A percentile compares a stretch with the other conserved stretches of the same genome.
Conservation (phyloP, 2,329 filamentous ascomycete genomes). For the Pseudogymnoascus sp. region DNA sequence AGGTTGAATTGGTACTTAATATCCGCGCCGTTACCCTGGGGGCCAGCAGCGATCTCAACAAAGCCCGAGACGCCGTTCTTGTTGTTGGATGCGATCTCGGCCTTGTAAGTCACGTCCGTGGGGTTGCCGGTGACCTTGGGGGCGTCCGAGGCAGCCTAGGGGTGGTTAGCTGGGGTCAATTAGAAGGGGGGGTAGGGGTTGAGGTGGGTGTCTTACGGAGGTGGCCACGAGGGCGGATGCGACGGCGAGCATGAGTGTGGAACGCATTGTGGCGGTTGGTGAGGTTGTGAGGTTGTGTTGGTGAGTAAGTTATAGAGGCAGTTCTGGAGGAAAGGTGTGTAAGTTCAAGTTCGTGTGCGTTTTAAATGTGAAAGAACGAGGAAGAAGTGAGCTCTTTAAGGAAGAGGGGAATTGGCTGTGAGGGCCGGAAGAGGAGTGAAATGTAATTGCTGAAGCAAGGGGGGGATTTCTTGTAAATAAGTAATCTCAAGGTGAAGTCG, state of each 20-base stretch:
- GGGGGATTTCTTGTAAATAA: neutral
- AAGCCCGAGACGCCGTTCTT: conserved; percentile 42
- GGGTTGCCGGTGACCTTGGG: neutral
- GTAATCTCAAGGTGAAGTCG: neutral
- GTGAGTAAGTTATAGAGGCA: neutral
- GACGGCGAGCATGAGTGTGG: neutral
- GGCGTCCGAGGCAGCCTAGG: neutral
- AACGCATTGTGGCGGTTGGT: neutral
- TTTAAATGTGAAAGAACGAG: neutral
- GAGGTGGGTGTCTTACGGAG: neutral
- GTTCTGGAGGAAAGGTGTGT: neutral
- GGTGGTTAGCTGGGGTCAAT: neutral
- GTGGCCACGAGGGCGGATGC: neutral
- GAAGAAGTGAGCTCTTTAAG: neutral
- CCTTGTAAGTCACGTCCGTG: neutral
- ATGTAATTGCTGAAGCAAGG: neutral
- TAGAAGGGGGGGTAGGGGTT: neutral
- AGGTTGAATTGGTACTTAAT: conserved; percentile 47
- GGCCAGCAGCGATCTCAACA: conserved; percentile 37
- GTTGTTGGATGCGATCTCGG: neutral
- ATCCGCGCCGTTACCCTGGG: conserved; percentile 45
- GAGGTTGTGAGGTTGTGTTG: neutral
- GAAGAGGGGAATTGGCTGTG: neutral
- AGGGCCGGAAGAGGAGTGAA: neutral
- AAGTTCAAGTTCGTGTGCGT: neutral